A percentile compares a stretch with the other conserved stretches of the same genome.
These are phyloP conservation scores for Kwoniella botswanensis DNA, from an alignment of 768 basidiomycete species.

Conservation along the genomic window DNA sequence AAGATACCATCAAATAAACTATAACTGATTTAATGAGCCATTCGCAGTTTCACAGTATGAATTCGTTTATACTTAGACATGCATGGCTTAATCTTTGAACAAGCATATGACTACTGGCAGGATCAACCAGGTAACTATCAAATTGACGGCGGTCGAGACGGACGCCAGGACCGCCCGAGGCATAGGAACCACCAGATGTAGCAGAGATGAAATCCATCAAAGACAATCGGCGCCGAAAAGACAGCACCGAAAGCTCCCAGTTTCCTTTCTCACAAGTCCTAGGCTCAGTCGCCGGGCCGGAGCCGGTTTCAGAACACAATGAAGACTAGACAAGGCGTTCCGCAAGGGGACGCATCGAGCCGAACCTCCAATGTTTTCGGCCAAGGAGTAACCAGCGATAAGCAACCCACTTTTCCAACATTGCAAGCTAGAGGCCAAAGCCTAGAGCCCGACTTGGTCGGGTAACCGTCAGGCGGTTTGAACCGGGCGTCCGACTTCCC, in stretches of 20 bases:
- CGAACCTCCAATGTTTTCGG: conserved; percentile 58
- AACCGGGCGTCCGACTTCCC: not conserved
- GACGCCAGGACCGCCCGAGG: not conserved
- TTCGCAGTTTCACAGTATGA: conserved; percentile 79
- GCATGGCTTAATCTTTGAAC: conserved; percentile 84
- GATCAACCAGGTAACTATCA: conserved; percentile 81
- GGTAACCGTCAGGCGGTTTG: not conserved
- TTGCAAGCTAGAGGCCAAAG: conserved; percentile 27
- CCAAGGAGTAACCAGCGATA: conserved; percentile 59
- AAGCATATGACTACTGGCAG: conserved; percentile 84
- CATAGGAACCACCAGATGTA: conserved; percentile 17
- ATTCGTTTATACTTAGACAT: conserved; percentile 77
- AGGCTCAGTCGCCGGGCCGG: conserved; percentile 56
- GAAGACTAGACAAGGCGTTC: conserved; percentile 56
- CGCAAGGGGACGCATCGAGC: conserved; percentile 40
- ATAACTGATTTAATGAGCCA: conserved; percentile 84
- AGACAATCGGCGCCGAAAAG: not conserved
- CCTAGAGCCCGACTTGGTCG: conserved; percentile 3
- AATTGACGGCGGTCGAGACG: conserved; percentile 19
- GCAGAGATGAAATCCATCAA: conserved; percentile 11
- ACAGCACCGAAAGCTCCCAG: conserved; percentile 57
- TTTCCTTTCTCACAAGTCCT: conserved; percentile 64
- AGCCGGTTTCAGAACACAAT: conserved; percentile 53
- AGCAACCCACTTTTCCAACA: conserved; percentile 58
- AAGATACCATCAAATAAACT: conserved; percentile 78